phyloP scores from a whole-genome alignment of 208 protist species.

The Sergeia podlipaevii region DNA sequence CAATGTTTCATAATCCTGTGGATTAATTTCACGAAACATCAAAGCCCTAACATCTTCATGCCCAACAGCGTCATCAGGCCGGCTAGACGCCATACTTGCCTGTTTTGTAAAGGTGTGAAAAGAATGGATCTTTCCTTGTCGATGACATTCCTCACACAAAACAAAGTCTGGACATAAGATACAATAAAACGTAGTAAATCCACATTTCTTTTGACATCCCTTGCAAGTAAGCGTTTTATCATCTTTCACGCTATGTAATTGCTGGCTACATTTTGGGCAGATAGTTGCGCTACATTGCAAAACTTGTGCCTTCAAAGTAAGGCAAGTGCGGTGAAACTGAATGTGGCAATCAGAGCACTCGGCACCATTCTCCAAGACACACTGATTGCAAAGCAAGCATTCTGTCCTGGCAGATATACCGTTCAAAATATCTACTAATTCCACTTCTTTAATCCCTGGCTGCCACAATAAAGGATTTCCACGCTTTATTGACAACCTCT shows the following conservation, averaged over 20 bases:
- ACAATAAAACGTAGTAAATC: no score
- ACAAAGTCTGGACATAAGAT: conserved; percentile 40
- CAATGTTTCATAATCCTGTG: conserved; percentile 77
- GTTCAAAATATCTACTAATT: conserved; percentile 48
- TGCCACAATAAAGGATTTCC: conserved; percentile 70
- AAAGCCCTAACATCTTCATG: conserved; percentile 24
- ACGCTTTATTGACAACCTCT: conserved; percentile 26
- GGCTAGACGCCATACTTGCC: neutral
- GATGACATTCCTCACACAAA: conserved; percentile 42
- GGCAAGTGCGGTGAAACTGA: conserved; percentile 24
- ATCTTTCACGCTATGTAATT: conserved; percentile 4
- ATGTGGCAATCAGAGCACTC: conserved; percentile 11
- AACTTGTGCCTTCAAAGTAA: conserved; percentile 12
- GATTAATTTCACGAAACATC: conserved; percentile 69
- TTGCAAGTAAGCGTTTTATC: neutral
- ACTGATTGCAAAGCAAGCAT: conserved; percentile 31
- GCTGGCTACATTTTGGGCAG: neutral
- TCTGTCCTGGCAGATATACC: neutral
- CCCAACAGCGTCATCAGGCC: neutral
- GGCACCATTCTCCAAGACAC: neutral
- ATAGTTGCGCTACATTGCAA: neutral
- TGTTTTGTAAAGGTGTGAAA: conserved; percentile 38
- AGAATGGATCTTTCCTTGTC: conserved; percentile 20
- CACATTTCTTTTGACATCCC: conserved; percentile 16
- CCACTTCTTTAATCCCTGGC: conserved; percentile 40